Evolutionary conservation across 1,284 basidiomycete genomes (phyloP).

Genomic region (Microbotryum lychnidis-dioicae): DNA sequence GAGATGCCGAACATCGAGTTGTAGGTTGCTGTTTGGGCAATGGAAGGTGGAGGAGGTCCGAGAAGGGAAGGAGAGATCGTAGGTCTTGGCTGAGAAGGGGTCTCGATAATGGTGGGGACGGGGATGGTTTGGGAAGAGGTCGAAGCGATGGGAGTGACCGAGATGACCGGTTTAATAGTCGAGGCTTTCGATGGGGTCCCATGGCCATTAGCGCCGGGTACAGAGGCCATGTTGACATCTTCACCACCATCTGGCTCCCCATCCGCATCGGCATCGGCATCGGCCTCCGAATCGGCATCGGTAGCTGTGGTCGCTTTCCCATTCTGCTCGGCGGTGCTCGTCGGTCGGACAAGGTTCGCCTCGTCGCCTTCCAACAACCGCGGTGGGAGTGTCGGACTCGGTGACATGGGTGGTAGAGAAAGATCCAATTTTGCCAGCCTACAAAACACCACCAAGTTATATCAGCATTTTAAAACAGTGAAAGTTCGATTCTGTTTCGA

Average conservation of each 20-base stretch:
- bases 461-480: too few species aligned
- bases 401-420: too few species aligned
- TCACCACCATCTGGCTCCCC: constrained; percentile 17
- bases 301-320: too few species aligned
- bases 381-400: too few species aligned
- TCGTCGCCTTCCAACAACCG: too few species aligned
- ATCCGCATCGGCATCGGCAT: constrained; percentile 1
- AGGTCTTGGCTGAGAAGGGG: not conserved
- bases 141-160: not conserved
- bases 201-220: not conserved
- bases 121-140: not conserved
- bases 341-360: too few species aligned
- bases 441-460: too few species aligned
- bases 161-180: not conserved
- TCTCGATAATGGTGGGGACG: not conserved
- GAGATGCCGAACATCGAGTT: constrained; percentile 18
- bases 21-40: constrained; percentile 7
- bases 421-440: too few species aligned
- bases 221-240: constrained; percentile 16
- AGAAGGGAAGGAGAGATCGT: not conserved
- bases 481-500: too few species aligned
- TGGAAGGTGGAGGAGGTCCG: not conserved
- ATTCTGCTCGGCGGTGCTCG: too few species aligned
- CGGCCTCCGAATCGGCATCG: too few species aligned
- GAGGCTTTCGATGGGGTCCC: constrained; percentile 1